Conservation (phyloP, 192 early-diverging fungal species). For the Lobulomyces angularis region DNA sequence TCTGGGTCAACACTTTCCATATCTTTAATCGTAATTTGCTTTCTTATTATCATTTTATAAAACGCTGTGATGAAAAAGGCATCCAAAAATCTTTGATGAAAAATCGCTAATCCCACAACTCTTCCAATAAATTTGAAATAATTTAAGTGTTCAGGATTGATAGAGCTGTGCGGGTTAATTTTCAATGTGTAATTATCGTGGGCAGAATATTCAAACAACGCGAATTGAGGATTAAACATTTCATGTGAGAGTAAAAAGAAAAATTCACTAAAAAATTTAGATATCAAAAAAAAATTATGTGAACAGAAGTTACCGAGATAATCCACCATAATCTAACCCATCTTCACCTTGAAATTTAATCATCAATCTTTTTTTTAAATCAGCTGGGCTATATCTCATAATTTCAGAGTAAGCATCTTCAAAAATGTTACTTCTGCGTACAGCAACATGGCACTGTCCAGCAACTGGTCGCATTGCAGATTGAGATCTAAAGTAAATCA, state of each 20-base stretch:
- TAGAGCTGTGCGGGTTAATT: constrained; percentile 71
- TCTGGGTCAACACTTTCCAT: constrained; percentile 78
- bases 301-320: constrained; percentile 46
- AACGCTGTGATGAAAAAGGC: constrained; percentile 76
- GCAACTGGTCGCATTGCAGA: constrained; percentile 57
- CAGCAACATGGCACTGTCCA: constrained; percentile 74
- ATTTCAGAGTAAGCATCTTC: constrained; percentile 76
- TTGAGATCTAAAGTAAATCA: constrained; percentile 80
- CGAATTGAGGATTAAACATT: constrained; percentile 78
- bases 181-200: constrained; percentile 82
- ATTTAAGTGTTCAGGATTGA: constrained; percentile 80
- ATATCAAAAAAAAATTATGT: neutral
- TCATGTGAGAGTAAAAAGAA: constrained; percentile 82
- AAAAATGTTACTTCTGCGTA: constrained; percentile 61
- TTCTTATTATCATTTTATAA: constrained; percentile 77
- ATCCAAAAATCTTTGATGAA: constrained; percentile 77
- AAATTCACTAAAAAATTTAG: constrained; percentile 44
- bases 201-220: constrained; percentile 77
- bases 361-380: constrained; percentile 77
- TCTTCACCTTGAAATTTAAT: constrained; percentile 86
- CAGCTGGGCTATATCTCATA: constrained; percentile 64
- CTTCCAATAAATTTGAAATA: constrained; percentile 84
- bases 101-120: constrained; percentile 72
- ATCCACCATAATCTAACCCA: constrained; percentile 79
- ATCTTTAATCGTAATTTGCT: constrained; percentile 64